A percentile compares a stretch with the other conserved stretches of the same genome.
These are phyloP conservation scores for Cladophialophora immunda DNA, from an alignment of 2,329 filamentous ascomycete genomes.

Conservation along the genomic window DNA sequence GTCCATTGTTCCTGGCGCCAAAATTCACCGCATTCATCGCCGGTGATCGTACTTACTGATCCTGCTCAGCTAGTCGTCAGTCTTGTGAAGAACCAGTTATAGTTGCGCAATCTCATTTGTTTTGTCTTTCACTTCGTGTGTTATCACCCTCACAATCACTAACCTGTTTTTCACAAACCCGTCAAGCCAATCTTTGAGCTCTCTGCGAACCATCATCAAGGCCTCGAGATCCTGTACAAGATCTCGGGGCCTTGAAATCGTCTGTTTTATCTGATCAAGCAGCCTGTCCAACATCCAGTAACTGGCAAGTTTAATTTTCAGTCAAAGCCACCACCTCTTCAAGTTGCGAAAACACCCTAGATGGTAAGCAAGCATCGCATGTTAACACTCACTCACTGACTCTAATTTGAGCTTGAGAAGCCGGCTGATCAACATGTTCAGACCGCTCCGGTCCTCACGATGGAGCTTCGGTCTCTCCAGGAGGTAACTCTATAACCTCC, in stretches of 20 bases:
- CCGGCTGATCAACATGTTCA: not conserved
- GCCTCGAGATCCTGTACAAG: slow-evolving; percentile 21
- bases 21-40: not conserved
- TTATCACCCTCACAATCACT: slow-evolving; percentile 12
- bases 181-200: not conserved
- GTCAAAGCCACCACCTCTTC: not conserved
- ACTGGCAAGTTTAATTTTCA: not conserved
- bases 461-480: not conserved
- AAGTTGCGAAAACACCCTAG: not conserved
- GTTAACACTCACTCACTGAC: not conserved
- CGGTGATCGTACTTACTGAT: not conserved
- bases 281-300: not conserved
- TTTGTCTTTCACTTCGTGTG: not conserved
- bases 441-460: not conserved
- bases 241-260: slow-evolving; percentile 20
- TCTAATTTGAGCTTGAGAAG: not conserved
- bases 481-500: not conserved
- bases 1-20: not conserved
- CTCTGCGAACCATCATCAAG: slow-evolving; percentile 8
- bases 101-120: not conserved
- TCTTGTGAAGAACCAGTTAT: not conserved
- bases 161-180: not conserved
- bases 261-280: not conserved
- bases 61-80: not conserved
- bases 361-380: not conserved